Conservation (phyloP, 495 filamentous ascomycete species). For the Tuber indicum region DNA sequence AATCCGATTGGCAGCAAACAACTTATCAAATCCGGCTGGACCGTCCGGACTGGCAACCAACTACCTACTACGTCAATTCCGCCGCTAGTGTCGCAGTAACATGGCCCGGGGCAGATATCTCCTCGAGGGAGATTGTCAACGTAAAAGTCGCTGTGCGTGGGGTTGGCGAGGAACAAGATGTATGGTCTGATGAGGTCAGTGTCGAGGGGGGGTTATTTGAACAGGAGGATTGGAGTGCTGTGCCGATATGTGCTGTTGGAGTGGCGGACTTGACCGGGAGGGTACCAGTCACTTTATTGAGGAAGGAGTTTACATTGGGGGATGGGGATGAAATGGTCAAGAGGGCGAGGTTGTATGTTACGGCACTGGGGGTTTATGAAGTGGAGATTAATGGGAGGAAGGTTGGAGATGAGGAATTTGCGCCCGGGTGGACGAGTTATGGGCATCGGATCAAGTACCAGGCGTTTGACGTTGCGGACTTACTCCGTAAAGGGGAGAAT, state of each 20-base stretch:
- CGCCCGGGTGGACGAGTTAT: constrained; percentile 55
- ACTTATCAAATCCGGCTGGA: neutral
- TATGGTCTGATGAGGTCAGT: neutral
- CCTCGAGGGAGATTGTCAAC: neutral
- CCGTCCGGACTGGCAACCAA: neutral
- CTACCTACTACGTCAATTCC: neutral
- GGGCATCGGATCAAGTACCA: constrained; percentile 50
- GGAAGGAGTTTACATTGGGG: neutral
- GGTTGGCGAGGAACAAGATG: neutral
- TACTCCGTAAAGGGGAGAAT: constrained; percentile 45
- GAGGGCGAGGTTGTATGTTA: constrained; percentile 49
- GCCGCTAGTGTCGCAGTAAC: neutral
- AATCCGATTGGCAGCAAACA: neutral
- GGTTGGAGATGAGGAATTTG: constrained; percentile 48
- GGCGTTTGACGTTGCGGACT: constrained; percentile 48
- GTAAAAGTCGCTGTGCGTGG: neutral
- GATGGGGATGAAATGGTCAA: neutral
- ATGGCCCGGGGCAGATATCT: neutral
- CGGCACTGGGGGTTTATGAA: constrained; percentile 50
- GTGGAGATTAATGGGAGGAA: constrained; percentile 48
- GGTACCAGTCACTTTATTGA: neutral
- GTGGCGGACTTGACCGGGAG: neutral
- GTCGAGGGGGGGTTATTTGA: neutral
- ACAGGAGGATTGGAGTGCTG: neutral
- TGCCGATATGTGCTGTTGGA: constrained; percentile 1